Percentiles rank a stretch among this genome's conserved stretches.
Evolutionary conservation across 371 early-diverging fungal genomes (phyloP).

Genomic region (Mucor velutinosus): DNA sequence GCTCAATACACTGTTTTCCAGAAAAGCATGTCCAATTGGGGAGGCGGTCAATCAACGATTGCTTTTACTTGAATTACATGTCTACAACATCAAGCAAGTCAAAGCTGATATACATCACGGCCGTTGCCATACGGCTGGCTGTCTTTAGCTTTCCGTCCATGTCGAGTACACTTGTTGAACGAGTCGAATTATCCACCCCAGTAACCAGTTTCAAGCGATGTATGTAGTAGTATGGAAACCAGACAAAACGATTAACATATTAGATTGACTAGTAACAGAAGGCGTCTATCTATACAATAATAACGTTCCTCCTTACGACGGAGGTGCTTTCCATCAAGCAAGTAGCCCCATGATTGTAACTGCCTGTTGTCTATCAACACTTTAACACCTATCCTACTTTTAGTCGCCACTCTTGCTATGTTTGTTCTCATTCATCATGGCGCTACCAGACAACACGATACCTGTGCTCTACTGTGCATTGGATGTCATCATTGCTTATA

Average conservation of each 20-base stretch:
- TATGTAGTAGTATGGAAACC: conserved; percentile 32
- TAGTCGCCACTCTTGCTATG: conserved; percentile 80
- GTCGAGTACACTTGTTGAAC: conserved; percentile 43
- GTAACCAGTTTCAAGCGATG: conserved; percentile 83
- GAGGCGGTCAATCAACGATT: neutral
- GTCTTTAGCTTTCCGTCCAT: conserved; percentile 54
- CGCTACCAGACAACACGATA: conserved; percentile 52
- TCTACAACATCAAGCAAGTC: conserved; percentile 1
- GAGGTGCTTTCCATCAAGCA: conserved; percentile 88
- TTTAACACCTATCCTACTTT: neutral
- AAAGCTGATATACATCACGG: conserved; percentile 23
- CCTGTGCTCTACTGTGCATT: conserved; percentile 62
- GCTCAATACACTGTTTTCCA: neutral
- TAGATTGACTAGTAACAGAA: conserved; percentile 71
- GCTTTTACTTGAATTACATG: conserved; percentile 5
- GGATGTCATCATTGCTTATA: conserved; percentile 67
- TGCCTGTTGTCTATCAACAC: neutral
- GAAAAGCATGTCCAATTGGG: neutral
- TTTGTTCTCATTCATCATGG: conserved; percentile 62
- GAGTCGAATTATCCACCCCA: conserved; percentile 84
- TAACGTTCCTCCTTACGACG: conserved; percentile 87
- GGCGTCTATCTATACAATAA: conserved; percentile 80
- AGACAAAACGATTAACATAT: neutral
- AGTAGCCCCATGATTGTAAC: neutral
- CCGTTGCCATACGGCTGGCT: conserved; percentile 45